phyloP scores from a whole-genome alignment of 108 stramenopile species.

The Asterionellopsis glacialis region DNA sequence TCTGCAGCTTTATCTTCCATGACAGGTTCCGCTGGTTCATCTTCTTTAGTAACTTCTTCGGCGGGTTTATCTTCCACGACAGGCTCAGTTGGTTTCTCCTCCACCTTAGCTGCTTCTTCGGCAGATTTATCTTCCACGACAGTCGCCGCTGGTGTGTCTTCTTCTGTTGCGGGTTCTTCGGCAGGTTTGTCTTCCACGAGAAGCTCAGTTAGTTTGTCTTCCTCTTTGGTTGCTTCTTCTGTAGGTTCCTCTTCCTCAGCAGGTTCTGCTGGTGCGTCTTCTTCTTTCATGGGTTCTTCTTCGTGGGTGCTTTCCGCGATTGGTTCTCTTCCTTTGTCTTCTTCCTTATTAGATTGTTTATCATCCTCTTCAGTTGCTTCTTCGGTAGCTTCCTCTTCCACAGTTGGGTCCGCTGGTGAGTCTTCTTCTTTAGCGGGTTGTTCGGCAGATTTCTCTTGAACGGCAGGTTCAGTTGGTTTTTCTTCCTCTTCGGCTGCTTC shows the following conservation, averaged over 20 bases:
- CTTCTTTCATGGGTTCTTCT: not conserved
- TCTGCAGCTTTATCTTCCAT: not conserved
- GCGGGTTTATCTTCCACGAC: slow-evolving; percentile 8
- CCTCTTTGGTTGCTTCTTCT: not conserved
- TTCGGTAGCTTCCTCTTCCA: not conserved
- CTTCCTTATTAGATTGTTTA: not conserved
- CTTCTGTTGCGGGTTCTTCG: no score
- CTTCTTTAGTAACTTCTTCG: slow-evolving; percentile 4
- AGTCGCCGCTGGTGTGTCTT: not conserved
- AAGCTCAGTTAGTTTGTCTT: slow-evolving; percentile 5
- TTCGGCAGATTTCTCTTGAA: not conserved
- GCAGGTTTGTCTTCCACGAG: not conserved
- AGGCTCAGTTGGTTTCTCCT: slow-evolving; percentile 6
- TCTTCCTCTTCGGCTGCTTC: not conserved
- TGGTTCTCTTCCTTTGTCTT: not conserved
- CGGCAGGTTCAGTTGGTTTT: not conserved
- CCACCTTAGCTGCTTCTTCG: slow-evolving; percentile 1
- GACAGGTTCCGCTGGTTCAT: slow-evolving; percentile 7
- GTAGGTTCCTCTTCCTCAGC: slow-evolving; percentile 1
- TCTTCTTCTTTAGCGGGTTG: not conserved
- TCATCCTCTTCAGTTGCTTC: not conserved
- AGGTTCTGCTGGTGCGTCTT: not conserved
- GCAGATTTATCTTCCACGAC: slow-evolving; percentile 5
- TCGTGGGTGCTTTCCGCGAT: not conserved
- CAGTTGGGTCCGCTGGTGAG: not conserved